phyloP scores from a whole-genome alignment of 495 filamentous ascomycete genomes.

The Penicillium roqueforti region DNA sequence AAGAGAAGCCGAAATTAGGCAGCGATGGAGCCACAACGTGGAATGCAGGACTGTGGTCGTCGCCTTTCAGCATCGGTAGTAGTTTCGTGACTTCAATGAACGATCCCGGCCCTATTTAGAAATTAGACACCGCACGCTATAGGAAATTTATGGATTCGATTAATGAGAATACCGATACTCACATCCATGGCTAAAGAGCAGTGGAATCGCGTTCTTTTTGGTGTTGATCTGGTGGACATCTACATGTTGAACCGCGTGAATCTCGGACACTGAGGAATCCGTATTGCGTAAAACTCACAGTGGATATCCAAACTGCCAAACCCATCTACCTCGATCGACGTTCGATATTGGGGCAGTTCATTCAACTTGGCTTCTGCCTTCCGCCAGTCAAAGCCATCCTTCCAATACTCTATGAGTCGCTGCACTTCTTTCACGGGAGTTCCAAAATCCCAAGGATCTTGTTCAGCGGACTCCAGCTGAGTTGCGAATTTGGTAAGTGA shows the following conservation, averaged over 20 bases:
- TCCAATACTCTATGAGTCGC: constrained; percentile 37
- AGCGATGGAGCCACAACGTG: constrained; percentile 43
- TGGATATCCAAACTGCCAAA: constrained; percentile 42
- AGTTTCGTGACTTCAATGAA: constrained; percentile 41
- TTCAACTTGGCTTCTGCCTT: constrained; percentile 42
- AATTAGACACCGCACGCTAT: background rate
- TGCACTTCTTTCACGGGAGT: constrained; percentile 38
- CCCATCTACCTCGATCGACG: constrained; percentile 38
- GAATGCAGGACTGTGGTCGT: constrained; percentile 31
- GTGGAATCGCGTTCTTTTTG: constrained; percentile 33
- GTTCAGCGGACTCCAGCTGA: constrained; percentile 33
- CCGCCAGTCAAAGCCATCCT: constrained; percentile 39
- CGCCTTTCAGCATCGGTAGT: constrained; percentile 25
- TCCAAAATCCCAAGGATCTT: constrained; percentile 35
- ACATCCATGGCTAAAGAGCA: constrained; percentile 48
- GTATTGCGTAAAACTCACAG: constrained; percentile 15
- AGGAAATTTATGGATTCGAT: background rate
- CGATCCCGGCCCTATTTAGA: constrained; percentile 30
- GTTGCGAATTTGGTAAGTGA: constrained; percentile 34
- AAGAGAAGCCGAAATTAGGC: constrained; percentile 42
- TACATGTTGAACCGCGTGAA: background rate
- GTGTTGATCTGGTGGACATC: constrained; percentile 40
- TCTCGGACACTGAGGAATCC: background rate
- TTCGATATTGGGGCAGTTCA: constrained; percentile 40
- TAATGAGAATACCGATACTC: constrained; percentile 1